Evolutionary conservation across 352 stramenopile genomes (phyloP).

Genomic region (Phytophthora pini): DNA sequence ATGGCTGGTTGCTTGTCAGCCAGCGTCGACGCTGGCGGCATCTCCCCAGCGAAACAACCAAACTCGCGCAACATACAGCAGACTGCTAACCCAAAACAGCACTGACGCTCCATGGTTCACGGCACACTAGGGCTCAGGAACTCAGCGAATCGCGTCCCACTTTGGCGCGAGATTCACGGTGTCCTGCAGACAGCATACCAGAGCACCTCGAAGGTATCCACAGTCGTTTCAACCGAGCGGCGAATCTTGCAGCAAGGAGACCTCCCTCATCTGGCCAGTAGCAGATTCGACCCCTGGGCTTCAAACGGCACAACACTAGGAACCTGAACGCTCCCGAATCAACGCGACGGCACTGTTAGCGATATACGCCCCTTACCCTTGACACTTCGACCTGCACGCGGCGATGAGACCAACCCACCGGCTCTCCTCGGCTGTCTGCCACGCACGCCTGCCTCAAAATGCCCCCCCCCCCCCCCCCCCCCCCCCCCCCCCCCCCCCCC

Average conservation of each 20-base stretch:
- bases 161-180: constrained; percentile 22
- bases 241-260: constrained; percentile 18
- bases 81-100: too few species aligned
- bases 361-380: constrained; percentile 10
- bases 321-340: constrained; percentile 4
- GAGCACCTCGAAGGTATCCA: constrained; percentile 16
- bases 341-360: constrained; percentile 1
- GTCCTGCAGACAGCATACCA: constrained; percentile 4
- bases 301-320: constrained; percentile 1
- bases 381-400: constrained; percentile 2
- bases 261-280: constrained; percentile 15
- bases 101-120: background rate
- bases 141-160: constrained; percentile 24
- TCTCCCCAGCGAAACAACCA: background rate
- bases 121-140: constrained; percentile 1
- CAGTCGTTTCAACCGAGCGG: constrained; percentile 3
- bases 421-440: constrained; percentile 6
- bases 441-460: constrained; percentile 10
- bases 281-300: constrained; percentile 15
- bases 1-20: background rate
- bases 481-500: too few species aligned
- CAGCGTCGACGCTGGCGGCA: background rate
- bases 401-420: constrained; percentile 26
- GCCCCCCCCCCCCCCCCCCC: too few species aligned
- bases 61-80: background rate